These are phyloP conservation scores for Trichothecium roseum DNA, from an alignment of 2,329 filamentous ascomycete genomes.

Conservation along the genomic window DNA sequence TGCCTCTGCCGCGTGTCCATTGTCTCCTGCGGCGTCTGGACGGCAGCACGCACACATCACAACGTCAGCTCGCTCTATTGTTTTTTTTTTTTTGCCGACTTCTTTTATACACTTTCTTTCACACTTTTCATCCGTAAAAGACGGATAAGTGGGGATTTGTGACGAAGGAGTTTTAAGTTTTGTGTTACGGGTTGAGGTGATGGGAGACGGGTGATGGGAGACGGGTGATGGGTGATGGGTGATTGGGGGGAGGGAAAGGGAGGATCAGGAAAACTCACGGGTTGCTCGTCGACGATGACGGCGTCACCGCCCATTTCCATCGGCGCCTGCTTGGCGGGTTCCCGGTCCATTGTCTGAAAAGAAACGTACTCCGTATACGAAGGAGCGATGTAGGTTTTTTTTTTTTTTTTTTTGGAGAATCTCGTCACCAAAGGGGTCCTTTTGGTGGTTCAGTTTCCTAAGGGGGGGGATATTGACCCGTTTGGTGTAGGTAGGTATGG, in stretches of 20 bases:
- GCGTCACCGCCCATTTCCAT: constrained; percentile 2
- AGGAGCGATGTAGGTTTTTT: constrained; percentile 1
- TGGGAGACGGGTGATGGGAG: constrained; percentile 1
- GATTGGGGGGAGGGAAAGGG: constrained; percentile 9
- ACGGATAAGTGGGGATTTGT: no score
- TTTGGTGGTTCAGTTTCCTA: neutral
- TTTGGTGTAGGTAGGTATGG: no score
- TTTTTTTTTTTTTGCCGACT: no score
- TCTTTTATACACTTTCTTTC: no score
- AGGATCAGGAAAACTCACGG: neutral
- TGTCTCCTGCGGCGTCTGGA: neutral
- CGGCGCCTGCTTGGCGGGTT: constrained; percentile 3
- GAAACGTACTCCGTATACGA: no score
- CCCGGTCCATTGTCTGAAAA: neutral
- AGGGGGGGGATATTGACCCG: no score
- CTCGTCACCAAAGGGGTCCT: no score
- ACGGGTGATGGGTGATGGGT: constrained; percentile 7
- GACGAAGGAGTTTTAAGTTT: no score
- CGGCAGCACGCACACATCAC: no score
- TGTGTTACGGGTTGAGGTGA: constrained; percentile 1
- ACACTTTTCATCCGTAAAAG: no score
- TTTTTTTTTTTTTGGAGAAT: no score
- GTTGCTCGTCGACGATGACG: constrained; percentile 1
- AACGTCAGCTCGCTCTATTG: no score
- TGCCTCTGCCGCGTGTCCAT: constrained; percentile 13